Evolutionary conservation across 164 flowering plant species (phyloP).

Genomic region (Piper betle): DNA sequence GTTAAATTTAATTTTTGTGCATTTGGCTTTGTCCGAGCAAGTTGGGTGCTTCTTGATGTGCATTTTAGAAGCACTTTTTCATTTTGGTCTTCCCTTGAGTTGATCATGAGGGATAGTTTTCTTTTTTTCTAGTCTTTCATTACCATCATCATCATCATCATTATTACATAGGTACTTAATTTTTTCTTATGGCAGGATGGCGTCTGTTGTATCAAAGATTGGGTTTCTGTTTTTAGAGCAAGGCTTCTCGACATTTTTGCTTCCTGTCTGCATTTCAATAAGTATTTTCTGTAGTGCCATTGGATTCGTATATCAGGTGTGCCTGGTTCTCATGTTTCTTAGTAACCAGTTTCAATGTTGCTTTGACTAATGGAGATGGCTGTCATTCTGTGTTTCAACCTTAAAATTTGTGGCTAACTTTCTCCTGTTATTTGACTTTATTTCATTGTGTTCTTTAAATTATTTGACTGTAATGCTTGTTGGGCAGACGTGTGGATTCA

Average conservation of each 20-base stretch:
- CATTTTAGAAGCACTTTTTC: background rate
- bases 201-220: conserved; percentile 92
- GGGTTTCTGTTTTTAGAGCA: conserved; percentile 90
- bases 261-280: conserved; percentile 66
- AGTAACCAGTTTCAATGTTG: background rate
- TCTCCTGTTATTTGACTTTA: too few relatives aligned
- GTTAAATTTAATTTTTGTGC: too few relatives aligned
- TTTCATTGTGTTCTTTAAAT: too few relatives aligned
- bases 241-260: conserved; percentile 57
- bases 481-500: conserved; percentile 76
- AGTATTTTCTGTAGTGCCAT: conserved; percentile 79
- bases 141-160: too few relatives aligned
- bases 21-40: background rate
- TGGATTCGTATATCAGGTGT: conserved; percentile 83
- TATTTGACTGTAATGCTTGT: background rate
- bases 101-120: background rate
- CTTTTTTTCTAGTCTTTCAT: too few relatives aligned
- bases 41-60: background rate
- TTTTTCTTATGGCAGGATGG: conserved; percentile 76
- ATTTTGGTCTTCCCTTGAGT: too few relatives aligned
- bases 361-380: background rate
- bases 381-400: too few relatives aligned
- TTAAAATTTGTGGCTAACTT: too few relatives aligned
- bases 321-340: too few relatives aligned
- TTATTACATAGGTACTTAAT: too few relatives aligned